Evolutionary conservation across 495 filamentous ascomycete genomes (phyloP).

Genomic region (Aspergillus incahuasiensis): DNA sequence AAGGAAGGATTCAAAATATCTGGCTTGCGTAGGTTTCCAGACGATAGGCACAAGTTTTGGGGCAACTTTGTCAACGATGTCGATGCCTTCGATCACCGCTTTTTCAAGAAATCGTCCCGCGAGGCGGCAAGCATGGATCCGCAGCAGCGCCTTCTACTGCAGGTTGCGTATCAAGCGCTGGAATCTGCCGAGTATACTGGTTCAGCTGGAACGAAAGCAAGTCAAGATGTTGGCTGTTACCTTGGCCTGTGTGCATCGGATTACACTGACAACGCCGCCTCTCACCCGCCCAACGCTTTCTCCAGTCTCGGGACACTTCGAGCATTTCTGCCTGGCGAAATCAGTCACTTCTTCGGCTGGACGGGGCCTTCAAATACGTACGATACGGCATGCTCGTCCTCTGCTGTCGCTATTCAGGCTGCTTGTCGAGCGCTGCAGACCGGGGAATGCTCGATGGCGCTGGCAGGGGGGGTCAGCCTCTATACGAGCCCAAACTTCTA

Average conservation of each 20-base stretch:
- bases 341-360: slow-evolving; percentile 45
- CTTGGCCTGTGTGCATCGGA: slow-evolving; percentile 26
- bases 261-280: slow-evolving; percentile 34
- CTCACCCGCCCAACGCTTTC: slow-evolving; percentile 29
- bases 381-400: slow-evolving; percentile 44
- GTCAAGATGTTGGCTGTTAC: slow-evolving; percentile 27
- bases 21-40: not conserved
- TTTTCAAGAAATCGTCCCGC: slow-evolving; percentile 44
- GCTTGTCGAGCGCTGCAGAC: slow-evolving; percentile 30
- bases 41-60: not conserved
- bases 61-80: slow-evolving; percentile 37
- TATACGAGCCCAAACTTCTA: slow-evolving; percentile 23
- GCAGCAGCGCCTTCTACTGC: slow-evolving; percentile 44
- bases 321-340: slow-evolving; percentile 28
- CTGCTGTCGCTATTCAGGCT: slow-evolving; percentile 29
- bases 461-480: slow-evolving; percentile 37
- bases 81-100: slow-evolving; percentile 46
- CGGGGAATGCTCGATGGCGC: slow-evolving; percentile 27
- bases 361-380: slow-evolving; percentile 34
- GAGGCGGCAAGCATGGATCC: slow-evolving; percentile 48
- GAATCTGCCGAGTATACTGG: slow-evolving; percentile 37
- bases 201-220: not conserved
- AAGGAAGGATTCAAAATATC: not conserved
- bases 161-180: slow-evolving; percentile 43
- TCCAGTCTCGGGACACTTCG: not conserved